These are phyloP conservation scores for Mycena belliarum DNA, from an alignment of 768 basidiomycete species.

Conservation along the genomic window DNA sequence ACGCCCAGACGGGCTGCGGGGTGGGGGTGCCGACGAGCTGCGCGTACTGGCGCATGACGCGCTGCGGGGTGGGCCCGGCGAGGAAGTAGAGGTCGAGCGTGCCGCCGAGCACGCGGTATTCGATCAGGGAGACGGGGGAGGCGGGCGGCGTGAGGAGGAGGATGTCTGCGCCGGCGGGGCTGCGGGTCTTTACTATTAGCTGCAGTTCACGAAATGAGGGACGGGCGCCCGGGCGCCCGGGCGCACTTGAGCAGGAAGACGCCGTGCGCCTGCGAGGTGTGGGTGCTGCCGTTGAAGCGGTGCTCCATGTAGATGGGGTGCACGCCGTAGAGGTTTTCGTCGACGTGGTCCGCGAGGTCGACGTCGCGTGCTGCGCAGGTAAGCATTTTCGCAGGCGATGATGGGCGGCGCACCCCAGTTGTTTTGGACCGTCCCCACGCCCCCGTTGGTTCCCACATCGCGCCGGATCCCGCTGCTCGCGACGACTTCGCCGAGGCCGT, in stretches of 20 bases:
- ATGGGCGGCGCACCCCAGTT: constrained; percentile 46
- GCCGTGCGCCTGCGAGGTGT: constrained; percentile 53
- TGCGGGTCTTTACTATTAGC: too few species aligned
- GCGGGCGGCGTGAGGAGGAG: constrained; percentile 59
- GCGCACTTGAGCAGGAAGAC: constrained; percentile 71
- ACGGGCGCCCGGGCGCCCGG: too few species aligned
- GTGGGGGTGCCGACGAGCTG: constrained; percentile 65
- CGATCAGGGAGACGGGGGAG: constrained; percentile 53
- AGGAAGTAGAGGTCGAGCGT: constrained; percentile 80
- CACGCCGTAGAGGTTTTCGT: constrained; percentile 71
- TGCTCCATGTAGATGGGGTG: constrained; percentile 76
- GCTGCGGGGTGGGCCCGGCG: constrained; percentile 55
- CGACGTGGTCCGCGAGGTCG: constrained; percentile 58
- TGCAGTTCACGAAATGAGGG: too few species aligned
- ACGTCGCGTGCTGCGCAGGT: constrained; percentile 45
- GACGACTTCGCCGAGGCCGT: constrained; percentile 76
- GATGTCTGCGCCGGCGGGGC: constrained; percentile 23
- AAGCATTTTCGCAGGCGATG: too few species aligned
- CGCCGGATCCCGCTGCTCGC: constrained; percentile 70
- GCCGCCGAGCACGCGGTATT: constrained; percentile 76
- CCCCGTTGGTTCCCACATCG: constrained; percentile 49
- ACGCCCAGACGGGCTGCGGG: constrained; percentile 74
- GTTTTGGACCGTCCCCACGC: constrained; percentile 63
- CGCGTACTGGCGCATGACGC: constrained; percentile 74
- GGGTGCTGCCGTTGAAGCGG: constrained; percentile 46